These are phyloP conservation scores for Chamaecyparis obtusa DNA, from an alignment of 75 land plant species.

Conservation along the genomic window DNA sequence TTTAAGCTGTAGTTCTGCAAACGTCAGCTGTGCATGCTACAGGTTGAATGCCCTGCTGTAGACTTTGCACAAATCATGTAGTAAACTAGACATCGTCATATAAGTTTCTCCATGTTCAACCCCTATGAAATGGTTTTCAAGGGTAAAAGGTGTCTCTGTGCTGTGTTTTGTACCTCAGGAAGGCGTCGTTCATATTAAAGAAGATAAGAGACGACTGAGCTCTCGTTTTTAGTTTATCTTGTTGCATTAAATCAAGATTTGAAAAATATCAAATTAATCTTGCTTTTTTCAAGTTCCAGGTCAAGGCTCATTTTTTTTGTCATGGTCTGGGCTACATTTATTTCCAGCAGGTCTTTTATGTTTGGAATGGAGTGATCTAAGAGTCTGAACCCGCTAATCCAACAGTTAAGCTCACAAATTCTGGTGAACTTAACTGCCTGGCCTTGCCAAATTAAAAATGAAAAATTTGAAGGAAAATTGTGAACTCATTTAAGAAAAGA, in stretches of 20 bases:
- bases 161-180: not conserved
- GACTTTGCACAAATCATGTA: not conserved
- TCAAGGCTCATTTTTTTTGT: not conserved
- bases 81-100: not conserved
- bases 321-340: not conserved
- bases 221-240: not conserved
- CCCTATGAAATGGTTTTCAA: not conserved
- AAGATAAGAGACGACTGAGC: not conserved
- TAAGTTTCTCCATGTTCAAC: not conserved
- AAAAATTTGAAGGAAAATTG: not conserved
- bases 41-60: not conserved
- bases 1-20: not conserved
- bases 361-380: not conserved
- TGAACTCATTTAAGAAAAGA: not conserved
- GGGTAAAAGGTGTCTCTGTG: not conserved
- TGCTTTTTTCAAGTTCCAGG: conserved; percentile 2
- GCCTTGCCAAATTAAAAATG: not conserved
- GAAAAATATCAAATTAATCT: not conserved
- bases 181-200: not conserved
- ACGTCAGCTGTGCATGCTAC: conserved; percentile 6
- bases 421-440: not conserved
- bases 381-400: not conserved
- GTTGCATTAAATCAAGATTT: not conserved
- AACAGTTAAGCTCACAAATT: not conserved
- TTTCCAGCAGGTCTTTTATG: not conserved